Evolutionary conservation across 2,329 filamentous ascomycete species (phyloP).

Genomic region (Xylaria sp.): DNA sequence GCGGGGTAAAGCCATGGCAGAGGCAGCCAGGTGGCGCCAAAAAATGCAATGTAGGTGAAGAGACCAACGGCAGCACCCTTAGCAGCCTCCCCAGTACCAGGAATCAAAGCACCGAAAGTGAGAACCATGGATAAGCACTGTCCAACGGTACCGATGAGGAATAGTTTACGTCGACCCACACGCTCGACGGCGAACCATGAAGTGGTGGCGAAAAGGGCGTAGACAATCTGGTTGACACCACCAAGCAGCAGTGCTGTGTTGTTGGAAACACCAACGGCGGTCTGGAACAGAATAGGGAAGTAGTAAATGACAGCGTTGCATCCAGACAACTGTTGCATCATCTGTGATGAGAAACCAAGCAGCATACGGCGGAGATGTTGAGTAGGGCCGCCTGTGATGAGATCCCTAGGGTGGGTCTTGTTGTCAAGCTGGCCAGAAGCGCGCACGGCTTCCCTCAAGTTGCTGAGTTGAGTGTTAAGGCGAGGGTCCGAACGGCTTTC

Average conservation of each 20-base stretch:
- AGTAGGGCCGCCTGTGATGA: conserved; percentile 65
- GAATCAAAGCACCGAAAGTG: conserved; percentile 67
- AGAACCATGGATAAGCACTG: conserved; percentile 65
- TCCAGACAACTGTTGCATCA: conserved; percentile 66
- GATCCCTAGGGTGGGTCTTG: conserved; percentile 45
- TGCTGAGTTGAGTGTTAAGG: conserved; percentile 54
- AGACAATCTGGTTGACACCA: conserved; percentile 43
- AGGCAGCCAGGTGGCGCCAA: conserved; percentile 69
- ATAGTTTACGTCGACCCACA: conserved; percentile 52
- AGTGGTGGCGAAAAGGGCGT: conserved; percentile 43
- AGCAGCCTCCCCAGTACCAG: conserved; percentile 63
- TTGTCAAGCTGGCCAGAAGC: conserved; percentile 41
- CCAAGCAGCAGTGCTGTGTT: conserved; percentile 56
- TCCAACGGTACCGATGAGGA: conserved; percentile 51
- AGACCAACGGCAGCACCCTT: conserved; percentile 72
- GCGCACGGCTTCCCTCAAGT: conserved; percentile 42
- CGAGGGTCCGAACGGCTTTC: conserved; percentile 52
- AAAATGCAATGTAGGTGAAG: conserved; percentile 72
- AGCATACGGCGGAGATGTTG: conserved; percentile 69
- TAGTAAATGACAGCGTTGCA: conserved; percentile 66
- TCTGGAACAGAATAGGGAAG: conserved; percentile 62
- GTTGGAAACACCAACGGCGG: conserved; percentile 47
- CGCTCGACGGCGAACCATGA: conserved; percentile 53
- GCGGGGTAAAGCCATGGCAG: conserved; percentile 66
- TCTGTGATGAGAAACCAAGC: conserved; percentile 62